Base-by-base conservation (phyloP, 2,329 filamentous ascomycete genomes). In the Cladosporium velox region DNA sequence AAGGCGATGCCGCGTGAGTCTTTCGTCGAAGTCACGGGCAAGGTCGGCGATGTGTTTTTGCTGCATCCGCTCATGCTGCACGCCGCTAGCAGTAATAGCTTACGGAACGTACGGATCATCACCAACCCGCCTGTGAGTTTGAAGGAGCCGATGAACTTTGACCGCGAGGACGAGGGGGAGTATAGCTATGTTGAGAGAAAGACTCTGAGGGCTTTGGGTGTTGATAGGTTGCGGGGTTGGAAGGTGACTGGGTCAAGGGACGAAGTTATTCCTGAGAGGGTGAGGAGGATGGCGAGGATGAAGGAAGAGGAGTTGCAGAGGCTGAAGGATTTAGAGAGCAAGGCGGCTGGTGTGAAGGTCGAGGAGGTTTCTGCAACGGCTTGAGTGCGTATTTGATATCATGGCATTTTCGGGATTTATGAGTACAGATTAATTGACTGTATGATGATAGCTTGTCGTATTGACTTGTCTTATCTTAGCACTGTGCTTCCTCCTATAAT, bases 51-150 rank as follows among this genome's bases (percentile, higher is more conserved):
- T 67, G 84, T 88, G 15, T 87, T 83, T 69, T 75, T 88, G 18
- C 71, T 88, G 72, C 86, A 88, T 72, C 86, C 86, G 51, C 75
- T 88, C 21, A 88, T 88, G 85, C 73, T 87, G 75, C 86, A 88
- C 73, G 82, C 81, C 47, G 83, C 84, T 7, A 82, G 80, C 6
- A 80, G 80, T 61, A 86, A 86, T 70, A 78, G 79, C 62, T 67
- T 83, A 30, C 75, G 84, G 24, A 77, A 79, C 12, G 77, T 81
- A 1, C 75, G 85, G 4, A 79, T 86, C 38, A 86, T 86, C 70
- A 86, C 84, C 3, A 87, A 87, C 66, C 84, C 84, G 5, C 83
- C 85, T 0, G 82, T 88, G 10, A 79, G 77, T 24, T 72, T 88
- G 2, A 80, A 74, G 51, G 78, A 84, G 73, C 85, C 85, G 4